A percentile compares a stretch with the other conserved stretches of the same genome.
These are phyloP conservation scores for Saksenaea oblongispora DNA, from an alignment of 371 early-diverging fungal species.

Conservation along the genomic window DNA sequence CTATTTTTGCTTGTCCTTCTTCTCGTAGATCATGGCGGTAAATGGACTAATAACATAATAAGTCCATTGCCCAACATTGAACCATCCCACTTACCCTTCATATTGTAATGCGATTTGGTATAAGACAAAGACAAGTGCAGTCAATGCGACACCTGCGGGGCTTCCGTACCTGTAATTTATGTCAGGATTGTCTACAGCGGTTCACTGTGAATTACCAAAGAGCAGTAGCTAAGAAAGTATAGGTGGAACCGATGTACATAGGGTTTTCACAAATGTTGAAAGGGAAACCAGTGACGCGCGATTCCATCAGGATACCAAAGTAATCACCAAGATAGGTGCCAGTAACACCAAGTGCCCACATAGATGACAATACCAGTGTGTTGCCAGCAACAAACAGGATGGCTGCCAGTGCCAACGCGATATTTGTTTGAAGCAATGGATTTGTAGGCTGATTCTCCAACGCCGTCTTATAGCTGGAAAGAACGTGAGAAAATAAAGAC, in stretches of 20 bases:
- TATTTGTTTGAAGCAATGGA: conserved; percentile 46
- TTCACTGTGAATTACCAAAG: conserved; percentile 62
- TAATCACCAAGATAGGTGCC: conserved; percentile 94
- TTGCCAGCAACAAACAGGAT: conserved; percentile 68
- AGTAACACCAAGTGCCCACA: conserved; percentile 85
- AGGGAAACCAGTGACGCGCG: conserved; percentile 87
- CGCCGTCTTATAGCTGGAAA: conserved; percentile 62
- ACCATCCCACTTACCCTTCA: conserved; percentile 69
- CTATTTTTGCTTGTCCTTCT: conserved; percentile 52
- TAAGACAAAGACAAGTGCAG: conserved; percentile 70
- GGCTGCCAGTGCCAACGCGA: conserved; percentile 51
- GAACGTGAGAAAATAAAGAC: not conserved
- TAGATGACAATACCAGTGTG: conserved; percentile 81
- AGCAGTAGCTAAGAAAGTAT: conserved; percentile 84
- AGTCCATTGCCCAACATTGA: not conserved
- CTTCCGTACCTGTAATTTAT: conserved; percentile 50
- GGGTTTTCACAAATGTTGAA: conserved; percentile 91
- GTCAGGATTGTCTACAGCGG: not conserved
- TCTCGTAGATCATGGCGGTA: conserved; percentile 78
- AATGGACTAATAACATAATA: conserved; percentile 54
- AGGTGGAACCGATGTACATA: conserved; percentile 93
- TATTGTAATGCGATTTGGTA: conserved; percentile 76
- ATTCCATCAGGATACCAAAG: conserved; percentile 91
- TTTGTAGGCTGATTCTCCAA: conserved; percentile 68
- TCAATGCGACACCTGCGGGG: conserved; percentile 71